Evolutionary conservation across 805 yeast genomes (phyloP), one percentile per base, ranked within the genome.

Genomic region (Cyberlindnera suaveolens): DNA sequence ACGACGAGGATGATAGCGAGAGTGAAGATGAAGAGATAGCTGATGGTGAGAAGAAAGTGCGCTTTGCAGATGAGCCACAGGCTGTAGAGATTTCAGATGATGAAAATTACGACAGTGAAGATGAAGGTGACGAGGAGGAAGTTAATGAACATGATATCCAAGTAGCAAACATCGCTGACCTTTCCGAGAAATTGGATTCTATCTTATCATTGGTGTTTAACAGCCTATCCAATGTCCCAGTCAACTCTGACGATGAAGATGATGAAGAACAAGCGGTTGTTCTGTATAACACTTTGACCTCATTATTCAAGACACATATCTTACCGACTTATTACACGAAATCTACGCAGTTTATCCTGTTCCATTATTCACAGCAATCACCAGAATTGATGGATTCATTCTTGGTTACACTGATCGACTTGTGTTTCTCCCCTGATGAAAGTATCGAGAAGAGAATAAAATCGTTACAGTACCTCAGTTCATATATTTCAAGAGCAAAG

Each of bases 251-350:
- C 76, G 10, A 57, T 65, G 73, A 72, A 42, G 65, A 73, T 4
- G 51, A 45, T 3, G 89, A 85, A 13, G 78, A 56, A 27, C 46
- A 75, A 44, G 87, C 89, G 1, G 75, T 87, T 7, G 64, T 71
- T 13, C 66, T 86, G 14, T 91, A 82, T 66, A 82, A 82, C 51
- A 82, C 86, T 3, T 67, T 93, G 43, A 76, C 85, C 1, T 77
- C 90, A 1, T 68, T 86, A 20, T 91, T 91, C 71, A 81, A 80
- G 56, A 74, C 88, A 1, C 93, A 87, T 53, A 76, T 93, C 33
- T 68, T 91, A 47, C 95, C 97, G 19, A 93, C 99, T 2, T 96
- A 90, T 62, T 83, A 84, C 61, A 91, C 98, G 11, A 80, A 86
- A 56, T 82, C 89, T 34, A 81, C 87, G 18, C 99, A 91, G 63